These are phyloP conservation scores for Cyberlindnera nakhonratchasimensis DNA, from an alignment of 805 yeast genomes.

Conservation along the genomic window DNA sequence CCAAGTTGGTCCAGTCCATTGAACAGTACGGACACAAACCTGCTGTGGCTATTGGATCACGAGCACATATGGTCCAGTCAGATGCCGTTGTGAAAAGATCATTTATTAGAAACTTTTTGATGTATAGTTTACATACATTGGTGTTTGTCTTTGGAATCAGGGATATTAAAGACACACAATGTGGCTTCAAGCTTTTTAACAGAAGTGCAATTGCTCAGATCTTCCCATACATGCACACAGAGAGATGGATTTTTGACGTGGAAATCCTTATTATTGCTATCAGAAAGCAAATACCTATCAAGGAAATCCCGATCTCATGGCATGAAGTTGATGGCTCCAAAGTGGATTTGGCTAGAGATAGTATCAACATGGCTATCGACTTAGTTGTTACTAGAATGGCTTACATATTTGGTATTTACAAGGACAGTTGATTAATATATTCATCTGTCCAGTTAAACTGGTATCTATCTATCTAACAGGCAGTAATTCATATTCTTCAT, in stretches of 20 bases:
- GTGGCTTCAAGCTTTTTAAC: conserved; percentile 94
- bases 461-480: not conserved
- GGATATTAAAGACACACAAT: conserved; percentile 87
- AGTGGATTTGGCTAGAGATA: conserved; percentile 86
- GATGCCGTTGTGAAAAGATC: conserved; percentile 97
- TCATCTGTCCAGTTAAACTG: not conserved
- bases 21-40: conserved; percentile 33
- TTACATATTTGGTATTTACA: conserved; percentile 79
- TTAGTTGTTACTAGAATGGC: conserved; percentile 88
- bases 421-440: conserved; percentile 28
- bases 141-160: conserved; percentile 88
- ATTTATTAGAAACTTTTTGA: conserved; percentile 79
- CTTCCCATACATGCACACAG: conserved; percentile 91
- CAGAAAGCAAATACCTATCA: conserved; percentile 60
- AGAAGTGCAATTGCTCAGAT: conserved; percentile 58
- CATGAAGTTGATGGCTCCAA: conserved; percentile 96
- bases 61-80: conserved; percentile 95
- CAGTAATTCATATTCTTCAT: not conserved
- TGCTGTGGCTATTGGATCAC: conserved; percentile 81
- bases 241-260: conserved; percentile 97
- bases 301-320: conserved; percentile 90
- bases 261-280: conserved; percentile 82
- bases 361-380: conserved; percentile 91
- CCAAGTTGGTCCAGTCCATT: conserved; percentile 45
- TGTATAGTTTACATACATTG: conserved; percentile 87